These are phyloP conservation scores for Laburnicola sp. DNA, from an alignment of 2,329 filamentous ascomycete species.

Conservation along the genomic window DNA sequence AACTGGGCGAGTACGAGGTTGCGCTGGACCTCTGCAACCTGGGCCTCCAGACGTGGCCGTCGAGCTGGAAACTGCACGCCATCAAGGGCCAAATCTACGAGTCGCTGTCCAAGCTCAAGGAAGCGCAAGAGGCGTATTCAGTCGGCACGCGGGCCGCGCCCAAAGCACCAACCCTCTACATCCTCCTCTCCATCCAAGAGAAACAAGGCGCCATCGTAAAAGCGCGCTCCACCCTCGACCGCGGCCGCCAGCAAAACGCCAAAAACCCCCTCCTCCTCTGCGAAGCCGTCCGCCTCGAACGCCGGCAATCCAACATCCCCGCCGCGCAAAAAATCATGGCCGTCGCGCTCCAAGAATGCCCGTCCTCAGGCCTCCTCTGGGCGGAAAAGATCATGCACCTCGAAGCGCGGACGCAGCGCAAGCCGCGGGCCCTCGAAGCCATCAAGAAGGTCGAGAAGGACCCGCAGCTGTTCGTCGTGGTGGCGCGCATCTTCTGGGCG, in stretches of 20 bases:
- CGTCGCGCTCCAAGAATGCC: constrained; percentile 86
- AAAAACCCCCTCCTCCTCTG: constrained; percentile 85
- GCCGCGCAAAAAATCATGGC: constrained; percentile 95
- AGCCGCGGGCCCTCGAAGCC: constrained; percentile 86
- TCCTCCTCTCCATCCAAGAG: constrained; percentile 89
- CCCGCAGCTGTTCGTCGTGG: constrained; percentile 82
- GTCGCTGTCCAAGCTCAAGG: constrained; percentile 72
- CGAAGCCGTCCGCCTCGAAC: constrained; percentile 91
- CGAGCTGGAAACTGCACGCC: constrained; percentile 91
- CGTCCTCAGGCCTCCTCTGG: constrained; percentile 85
- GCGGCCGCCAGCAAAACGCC: constrained; percentile 83
- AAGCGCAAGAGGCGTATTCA: constrained; percentile 86
- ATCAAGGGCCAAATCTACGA: constrained; percentile 99
- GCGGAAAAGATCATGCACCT: constrained; percentile 94
- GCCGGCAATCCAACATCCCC: constrained; percentile 76
- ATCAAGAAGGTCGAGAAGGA: constrained; percentile 98
- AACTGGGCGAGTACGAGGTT: constrained; percentile 74
- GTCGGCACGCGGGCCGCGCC: constrained; percentile 86
- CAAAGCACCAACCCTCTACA: constrained; percentile 82
- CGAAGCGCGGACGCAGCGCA: constrained; percentile 87
- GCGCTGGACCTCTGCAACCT: constrained; percentile 87
- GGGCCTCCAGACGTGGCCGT: constrained; percentile 82
- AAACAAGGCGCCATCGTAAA: constrained; percentile 81
- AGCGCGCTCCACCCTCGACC: constrained; percentile 89
- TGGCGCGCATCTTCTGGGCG: constrained; percentile 93